These are phyloP conservation scores for Exophiala mesophila DNA, from an alignment of 2,329 filamentous ascomycete genomes.

Conservation along the genomic window DNA sequence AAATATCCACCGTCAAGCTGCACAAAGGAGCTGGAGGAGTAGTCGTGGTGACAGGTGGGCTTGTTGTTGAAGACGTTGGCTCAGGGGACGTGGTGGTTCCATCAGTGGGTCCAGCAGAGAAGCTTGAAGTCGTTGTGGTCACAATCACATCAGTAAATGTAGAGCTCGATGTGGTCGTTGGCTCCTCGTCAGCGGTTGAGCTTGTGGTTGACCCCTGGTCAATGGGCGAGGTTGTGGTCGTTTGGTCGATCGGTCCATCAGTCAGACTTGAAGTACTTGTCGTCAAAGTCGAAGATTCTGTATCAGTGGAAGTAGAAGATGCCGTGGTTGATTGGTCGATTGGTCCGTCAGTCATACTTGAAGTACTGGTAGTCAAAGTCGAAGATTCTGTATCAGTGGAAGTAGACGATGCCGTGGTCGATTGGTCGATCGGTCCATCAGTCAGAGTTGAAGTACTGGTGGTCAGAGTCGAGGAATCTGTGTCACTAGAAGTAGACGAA, in stretches of 20 bases:
- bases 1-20: constrained; percentile 12
- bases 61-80: constrained; percentile 5
- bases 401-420: too few relatives aligned
- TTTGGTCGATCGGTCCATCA: not conserved
- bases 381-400: not conserved
- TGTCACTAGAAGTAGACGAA: not conserved
- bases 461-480: not conserved
- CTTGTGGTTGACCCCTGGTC: not conserved
- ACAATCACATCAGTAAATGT: constrained; percentile 1
- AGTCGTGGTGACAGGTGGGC: constrained; percentile 7
- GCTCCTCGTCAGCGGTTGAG: not conserved
- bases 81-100: constrained; percentile 1
- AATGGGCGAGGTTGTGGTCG: not conserved
- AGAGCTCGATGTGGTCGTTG: not conserved
- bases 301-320: not conserved
- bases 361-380: not conserved
- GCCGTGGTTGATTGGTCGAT: not conserved
- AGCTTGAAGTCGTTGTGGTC: not conserved
- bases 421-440: not conserved
- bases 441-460: not conserved
- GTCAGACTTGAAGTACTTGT: not conserved
- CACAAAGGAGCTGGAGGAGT: constrained; percentile 6
- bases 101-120: constrained; percentile 1
- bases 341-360: not conserved
- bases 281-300: not conserved